Conservation (phyloP, 441 rosid genomes). For the Jatropha podagrica region DNA sequence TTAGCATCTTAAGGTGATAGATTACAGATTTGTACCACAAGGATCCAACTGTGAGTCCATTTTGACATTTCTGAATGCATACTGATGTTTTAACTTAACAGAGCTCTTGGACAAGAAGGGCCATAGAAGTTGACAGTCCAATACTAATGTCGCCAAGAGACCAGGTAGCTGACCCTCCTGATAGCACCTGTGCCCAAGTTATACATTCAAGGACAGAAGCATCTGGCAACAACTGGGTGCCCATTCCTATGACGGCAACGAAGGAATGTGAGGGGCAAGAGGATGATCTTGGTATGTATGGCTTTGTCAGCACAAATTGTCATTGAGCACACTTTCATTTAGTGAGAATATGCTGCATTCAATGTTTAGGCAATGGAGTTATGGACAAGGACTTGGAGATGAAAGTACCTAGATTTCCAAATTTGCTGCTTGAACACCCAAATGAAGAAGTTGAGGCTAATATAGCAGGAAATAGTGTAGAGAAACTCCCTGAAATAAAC, state of each 20-base stretch:
- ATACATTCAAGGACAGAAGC: constrained; percentile 34
- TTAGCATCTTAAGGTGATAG: not conserved
- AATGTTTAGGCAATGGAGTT: constrained; percentile 23
- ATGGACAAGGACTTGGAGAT: constrained; percentile 38
- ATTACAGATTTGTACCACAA: not conserved
- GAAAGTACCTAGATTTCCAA: constrained; percentile 30
- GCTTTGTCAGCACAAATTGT: not conserved
- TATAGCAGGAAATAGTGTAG: constrained; percentile 22
- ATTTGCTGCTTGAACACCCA: constrained; percentile 29
- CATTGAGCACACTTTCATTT: constrained; percentile 14
- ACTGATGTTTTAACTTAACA: constrained; percentile 25
- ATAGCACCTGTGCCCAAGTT: constrained; percentile 42
- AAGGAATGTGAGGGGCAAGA: constrained; percentile 19
- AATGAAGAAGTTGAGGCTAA: constrained; percentile 16
- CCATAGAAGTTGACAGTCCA: constrained; percentile 38
- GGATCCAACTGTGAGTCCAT: not conserved
- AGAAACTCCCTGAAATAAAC: constrained; percentile 23
- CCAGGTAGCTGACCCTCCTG: constrained; percentile 32
- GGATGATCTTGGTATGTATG: constrained; percentile 35
- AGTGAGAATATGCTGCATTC: constrained; percentile 14
- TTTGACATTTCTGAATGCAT: constrained; percentile 8
- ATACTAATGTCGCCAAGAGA: constrained; percentile 27
- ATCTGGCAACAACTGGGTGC: constrained; percentile 31
- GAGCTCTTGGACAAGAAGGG: constrained; percentile 52
- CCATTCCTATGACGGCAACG: constrained; percentile 18